phyloP scores from a whole-genome alignment of 2,329 filamentous ascomycete species.

The Leptographium wingfieldii region DNA sequence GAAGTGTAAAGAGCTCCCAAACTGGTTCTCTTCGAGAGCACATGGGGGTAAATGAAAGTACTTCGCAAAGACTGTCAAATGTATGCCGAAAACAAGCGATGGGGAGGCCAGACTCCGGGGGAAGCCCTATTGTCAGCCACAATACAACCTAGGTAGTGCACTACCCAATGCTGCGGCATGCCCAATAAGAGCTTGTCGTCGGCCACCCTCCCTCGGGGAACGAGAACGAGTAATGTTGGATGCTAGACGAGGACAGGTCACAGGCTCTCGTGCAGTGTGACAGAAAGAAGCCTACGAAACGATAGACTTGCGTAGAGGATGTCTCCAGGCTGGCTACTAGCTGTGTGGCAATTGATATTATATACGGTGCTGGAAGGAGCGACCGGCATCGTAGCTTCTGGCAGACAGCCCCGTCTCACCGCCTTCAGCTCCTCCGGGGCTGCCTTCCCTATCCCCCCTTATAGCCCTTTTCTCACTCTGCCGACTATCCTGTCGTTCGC shows the following conservation, averaged over 20 bases:
- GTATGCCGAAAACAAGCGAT: too few species aligned
- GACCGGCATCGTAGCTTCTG: not conserved
- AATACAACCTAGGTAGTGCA: not conserved
- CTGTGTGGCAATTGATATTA: not conserved
- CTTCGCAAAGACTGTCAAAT: too few species aligned
- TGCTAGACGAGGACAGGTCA: not conserved
- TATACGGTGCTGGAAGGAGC: not conserved
- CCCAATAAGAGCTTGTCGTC: not conserved
- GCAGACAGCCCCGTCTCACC: constrained; percentile 1
- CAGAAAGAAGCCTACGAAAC: not conserved
- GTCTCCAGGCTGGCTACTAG: not conserved
- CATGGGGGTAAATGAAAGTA: too few species aligned
- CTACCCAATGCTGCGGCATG: not conserved
- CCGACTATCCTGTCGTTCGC: not conserved
- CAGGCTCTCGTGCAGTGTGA: not conserved
- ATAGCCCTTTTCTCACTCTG: not conserved
- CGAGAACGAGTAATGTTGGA: not conserved
- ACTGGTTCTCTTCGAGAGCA: too few species aligned
- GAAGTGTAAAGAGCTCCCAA: too few species aligned
- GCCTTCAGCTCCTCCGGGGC: not conserved
- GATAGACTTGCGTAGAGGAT: not conserved
- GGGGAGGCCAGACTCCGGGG: not conserved
- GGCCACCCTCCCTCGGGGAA: not conserved
- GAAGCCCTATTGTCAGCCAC: not conserved
- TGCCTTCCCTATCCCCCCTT: not conserved